phyloP scores from a whole-genome alignment of 2,329 filamentous ascomycete genomes.

The Cladobotryum mycophilum region DNA sequence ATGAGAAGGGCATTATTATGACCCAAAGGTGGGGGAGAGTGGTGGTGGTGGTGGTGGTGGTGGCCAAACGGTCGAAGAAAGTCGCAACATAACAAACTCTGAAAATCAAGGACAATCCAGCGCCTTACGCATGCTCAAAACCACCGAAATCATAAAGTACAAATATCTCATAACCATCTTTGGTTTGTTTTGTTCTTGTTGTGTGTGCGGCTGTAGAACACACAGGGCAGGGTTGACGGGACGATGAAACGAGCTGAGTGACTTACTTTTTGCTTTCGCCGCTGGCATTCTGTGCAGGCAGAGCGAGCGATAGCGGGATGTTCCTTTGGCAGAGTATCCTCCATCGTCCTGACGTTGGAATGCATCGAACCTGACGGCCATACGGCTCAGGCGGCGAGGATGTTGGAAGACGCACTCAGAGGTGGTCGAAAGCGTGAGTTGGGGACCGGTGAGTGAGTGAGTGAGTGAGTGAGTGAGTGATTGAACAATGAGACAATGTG shows the following conservation, averaged over 20 bases:
- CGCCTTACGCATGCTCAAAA: no score
- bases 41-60: no score
- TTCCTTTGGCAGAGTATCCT: slow-evolving; percentile 12
- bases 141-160: no score
- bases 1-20: no score
- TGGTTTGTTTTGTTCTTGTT: background rate
- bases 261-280: slow-evolving; percentile 34
- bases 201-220: background rate
- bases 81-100: no score
- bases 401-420: background rate
- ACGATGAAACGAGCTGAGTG: background rate
- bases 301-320: slow-evolving; percentile 17
- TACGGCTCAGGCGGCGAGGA: background rate
- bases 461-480: no score
- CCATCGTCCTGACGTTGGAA: background rate
- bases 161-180: background rate
- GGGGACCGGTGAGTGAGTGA: no score
- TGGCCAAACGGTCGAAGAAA: no score
- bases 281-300: slow-evolving; percentile 39
- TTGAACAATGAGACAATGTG: no score
- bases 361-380: background rate
- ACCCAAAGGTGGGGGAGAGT: no score
- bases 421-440: background rate
- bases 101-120: no score
- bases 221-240: background rate